phyloP scores from a whole-genome alignment of 1,139 yeast genomes.

The Kurtzmaniella quercitrusa region DNA sequence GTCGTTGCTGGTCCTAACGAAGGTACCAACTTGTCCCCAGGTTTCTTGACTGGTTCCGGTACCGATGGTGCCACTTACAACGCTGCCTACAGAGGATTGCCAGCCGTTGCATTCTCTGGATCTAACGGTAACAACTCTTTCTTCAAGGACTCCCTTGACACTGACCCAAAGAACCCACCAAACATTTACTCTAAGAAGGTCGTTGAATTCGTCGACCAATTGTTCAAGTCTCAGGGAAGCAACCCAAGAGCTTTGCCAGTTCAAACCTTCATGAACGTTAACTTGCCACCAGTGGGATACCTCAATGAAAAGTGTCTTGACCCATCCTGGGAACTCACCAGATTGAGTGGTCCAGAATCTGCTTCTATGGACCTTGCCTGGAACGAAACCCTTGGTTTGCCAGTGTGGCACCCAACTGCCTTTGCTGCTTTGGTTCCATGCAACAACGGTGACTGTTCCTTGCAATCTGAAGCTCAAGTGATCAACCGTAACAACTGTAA shows the following conservation, averaged over 20 bases:
- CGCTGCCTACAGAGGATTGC: constrained; percentile 38
- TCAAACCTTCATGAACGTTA: constrained; percentile 40
- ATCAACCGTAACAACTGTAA: constrained; percentile 23
- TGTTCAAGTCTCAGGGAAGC: constrained; percentile 29
- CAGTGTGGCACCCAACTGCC: constrained; percentile 6
- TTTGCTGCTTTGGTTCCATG: constrained; percentile 22
- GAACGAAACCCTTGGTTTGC: constrained; percentile 23
- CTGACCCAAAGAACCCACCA: constrained; percentile 29
- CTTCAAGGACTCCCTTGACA: constrained; percentile 33
- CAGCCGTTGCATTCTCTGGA: constrained; percentile 44
- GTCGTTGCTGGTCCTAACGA: constrained; percentile 47
- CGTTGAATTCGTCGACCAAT: constrained; percentile 26
- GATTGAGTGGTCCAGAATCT: constrained; percentile 33
- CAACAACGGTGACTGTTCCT: constrained; percentile 30
- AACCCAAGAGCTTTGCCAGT: constrained; percentile 32
- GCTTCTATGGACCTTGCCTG: constrained; percentile 24
- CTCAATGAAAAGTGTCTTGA: constrained; percentile 25
- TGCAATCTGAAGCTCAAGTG: constrained; percentile 31
- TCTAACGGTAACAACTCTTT: constrained; percentile 41
- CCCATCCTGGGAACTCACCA: constrained; percentile 33
- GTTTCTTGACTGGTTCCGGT: constrained; percentile 38
- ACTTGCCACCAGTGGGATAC: constrained; percentile 39
- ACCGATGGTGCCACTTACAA: constrained; percentile 45
- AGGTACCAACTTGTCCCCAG: constrained; percentile 41
- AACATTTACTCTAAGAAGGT: constrained; percentile 33